Percentiles rank a stretch among this genome's conserved stretches.
Conservation (phyloP, 2,329 filamentous ascomycete genomes). For the Colletotrichum trifolii region DNA sequence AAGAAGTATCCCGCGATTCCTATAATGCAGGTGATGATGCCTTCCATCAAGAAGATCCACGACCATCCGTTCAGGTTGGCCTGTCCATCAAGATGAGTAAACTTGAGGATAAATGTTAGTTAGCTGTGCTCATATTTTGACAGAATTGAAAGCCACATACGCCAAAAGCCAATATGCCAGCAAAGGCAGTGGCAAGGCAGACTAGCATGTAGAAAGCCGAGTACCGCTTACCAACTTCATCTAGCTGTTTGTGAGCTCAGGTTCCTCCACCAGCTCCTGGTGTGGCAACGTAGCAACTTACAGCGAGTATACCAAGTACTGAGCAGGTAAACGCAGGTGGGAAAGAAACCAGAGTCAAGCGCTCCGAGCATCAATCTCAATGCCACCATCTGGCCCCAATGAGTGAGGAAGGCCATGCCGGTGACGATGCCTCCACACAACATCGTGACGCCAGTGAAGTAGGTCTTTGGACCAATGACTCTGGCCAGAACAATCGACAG, state of each 20-base stretch:
- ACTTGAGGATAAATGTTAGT: background rate
- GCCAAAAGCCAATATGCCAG: constrained; percentile 40
- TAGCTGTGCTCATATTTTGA: constrained; percentile 35
- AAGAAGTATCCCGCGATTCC: constrained; percentile 61
- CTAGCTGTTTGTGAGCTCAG: background rate
- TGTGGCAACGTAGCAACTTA: background rate
- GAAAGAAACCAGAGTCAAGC: constrained; percentile 54
- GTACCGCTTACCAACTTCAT: constrained; percentile 71
- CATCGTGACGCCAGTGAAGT: constrained; percentile 39
- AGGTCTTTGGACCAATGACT: constrained; percentile 39
- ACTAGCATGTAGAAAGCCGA: constrained; percentile 43
- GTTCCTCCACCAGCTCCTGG: too few relatives aligned
- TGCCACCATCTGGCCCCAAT: constrained; percentile 32
- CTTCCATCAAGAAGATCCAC: constrained; percentile 75
- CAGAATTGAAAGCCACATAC: constrained; percentile 35
- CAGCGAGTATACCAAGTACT: constrained; percentile 75
- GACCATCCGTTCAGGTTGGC: constrained; percentile 64
- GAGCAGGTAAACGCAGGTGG: constrained; percentile 66
- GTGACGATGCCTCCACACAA: constrained; percentile 41
- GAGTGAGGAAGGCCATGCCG: constrained; percentile 39
- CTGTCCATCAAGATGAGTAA: constrained; percentile 61
- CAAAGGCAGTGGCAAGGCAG: constrained; percentile 40
- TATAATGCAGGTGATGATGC: constrained; percentile 60
- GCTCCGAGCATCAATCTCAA: constrained; percentile 38
- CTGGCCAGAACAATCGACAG: constrained; percentile 38